A percentile compares a stretch with the other conserved stretches of the same genome.
Evolutionary conservation across 352 stramenopile genomes (phyloP).

Genomic region (Pseudoperonospora humuli): DNA sequence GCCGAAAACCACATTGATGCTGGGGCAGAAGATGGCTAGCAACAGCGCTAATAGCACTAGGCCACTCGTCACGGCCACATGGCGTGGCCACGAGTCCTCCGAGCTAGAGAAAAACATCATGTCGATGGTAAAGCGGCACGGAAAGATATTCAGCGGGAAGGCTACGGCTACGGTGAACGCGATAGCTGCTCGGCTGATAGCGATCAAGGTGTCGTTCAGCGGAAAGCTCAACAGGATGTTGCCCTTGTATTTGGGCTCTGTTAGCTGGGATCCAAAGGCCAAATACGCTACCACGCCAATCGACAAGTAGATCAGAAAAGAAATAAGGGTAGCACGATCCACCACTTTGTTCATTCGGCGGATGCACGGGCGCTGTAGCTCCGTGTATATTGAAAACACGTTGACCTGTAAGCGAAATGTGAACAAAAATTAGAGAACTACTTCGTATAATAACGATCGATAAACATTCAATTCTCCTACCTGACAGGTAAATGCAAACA

Average conservation of each 20-base stretch:
- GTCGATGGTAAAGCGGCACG: slow-evolving; percentile 79
- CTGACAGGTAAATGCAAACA: slow-evolving; percentile 87
- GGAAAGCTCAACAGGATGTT: slow-evolving; percentile 81
- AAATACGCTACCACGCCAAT: slow-evolving; percentile 78
- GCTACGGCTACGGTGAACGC: slow-evolving; percentile 81
- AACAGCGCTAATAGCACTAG: slow-evolving; percentile 63
- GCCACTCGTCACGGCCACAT: slow-evolving; percentile 51
- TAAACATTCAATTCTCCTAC: slow-evolving; percentile 12
- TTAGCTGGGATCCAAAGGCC: slow-evolving; percentile 57
- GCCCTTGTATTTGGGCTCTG: slow-evolving; percentile 64
- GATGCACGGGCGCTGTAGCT: slow-evolving; percentile 79
- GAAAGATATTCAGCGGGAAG: slow-evolving; percentile 85
- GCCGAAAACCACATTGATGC: slow-evolving; percentile 81
- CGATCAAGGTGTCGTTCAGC: slow-evolving; percentile 68
- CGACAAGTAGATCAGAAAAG: slow-evolving; percentile 64
- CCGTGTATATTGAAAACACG: slow-evolving; percentile 86
- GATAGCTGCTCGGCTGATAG: slow-evolving; percentile 72
- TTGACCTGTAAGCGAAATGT: slow-evolving; percentile 41
- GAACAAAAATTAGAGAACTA: slow-evolving; percentile 3
- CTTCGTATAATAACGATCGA: neutral
- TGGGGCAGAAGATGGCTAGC: slow-evolving; percentile 77
- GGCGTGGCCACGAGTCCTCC: slow-evolving; percentile 55
- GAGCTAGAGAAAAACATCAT: slow-evolving; percentile 85
- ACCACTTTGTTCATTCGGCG: slow-evolving; percentile 86
- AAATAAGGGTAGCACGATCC: slow-evolving; percentile 67